A percentile compares a stretch with the other conserved stretches of the same genome.
Evolutionary conservation across 2,329 filamentous ascomycete genomes (phyloP).

Genomic region (Xylaria sp.): DNA sequence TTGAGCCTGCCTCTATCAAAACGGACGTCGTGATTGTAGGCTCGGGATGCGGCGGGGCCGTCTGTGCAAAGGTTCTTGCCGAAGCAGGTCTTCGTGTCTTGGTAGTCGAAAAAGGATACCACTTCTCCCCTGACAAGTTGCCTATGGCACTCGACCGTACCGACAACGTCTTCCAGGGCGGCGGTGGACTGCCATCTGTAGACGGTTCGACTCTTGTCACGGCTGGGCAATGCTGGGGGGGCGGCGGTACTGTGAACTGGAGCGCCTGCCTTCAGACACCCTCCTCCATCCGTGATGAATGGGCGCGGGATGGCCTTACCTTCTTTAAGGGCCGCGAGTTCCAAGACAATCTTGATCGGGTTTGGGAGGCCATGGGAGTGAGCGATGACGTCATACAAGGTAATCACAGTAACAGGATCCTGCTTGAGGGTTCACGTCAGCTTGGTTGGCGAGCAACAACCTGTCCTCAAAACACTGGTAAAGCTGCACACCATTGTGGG

Average conservation of each 20-base stretch:
- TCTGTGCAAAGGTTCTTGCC: constrained; percentile 79
- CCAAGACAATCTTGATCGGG: constrained; percentile 78
- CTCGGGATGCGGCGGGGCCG: constrained; percentile 83
- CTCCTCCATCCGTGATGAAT: constrained; percentile 78
- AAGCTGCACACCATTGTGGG: constrained; percentile 75
- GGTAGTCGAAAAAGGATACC: constrained; percentile 82
- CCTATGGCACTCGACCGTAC: constrained; percentile 70
- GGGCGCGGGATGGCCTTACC: constrained; percentile 70
- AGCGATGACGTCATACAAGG: constrained; percentile 69
- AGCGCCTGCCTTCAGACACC: constrained; percentile 70
- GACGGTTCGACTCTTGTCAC: constrained; percentile 65
- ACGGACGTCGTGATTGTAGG: constrained; percentile 74
- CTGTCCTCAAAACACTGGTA: constrained; percentile 81
- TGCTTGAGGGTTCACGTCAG: constrained; percentile 77
- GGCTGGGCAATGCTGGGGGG: constrained; percentile 78
- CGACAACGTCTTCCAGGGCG: constrained; percentile 67
- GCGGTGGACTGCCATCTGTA: constrained; percentile 61
- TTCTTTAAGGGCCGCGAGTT: constrained; percentile 78
- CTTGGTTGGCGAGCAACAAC: constrained; percentile 72
- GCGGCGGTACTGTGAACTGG: constrained; percentile 91
- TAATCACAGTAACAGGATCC: constrained; percentile 70
- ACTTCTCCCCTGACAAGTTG: constrained; percentile 73
- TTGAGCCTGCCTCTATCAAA: not conserved
- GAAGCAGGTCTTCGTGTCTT: constrained; percentile 69
- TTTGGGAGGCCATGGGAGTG: constrained; percentile 81